Conservation (phyloP, 169 alveolate genomes). For the Cryptosporidium sp. region DNA sequence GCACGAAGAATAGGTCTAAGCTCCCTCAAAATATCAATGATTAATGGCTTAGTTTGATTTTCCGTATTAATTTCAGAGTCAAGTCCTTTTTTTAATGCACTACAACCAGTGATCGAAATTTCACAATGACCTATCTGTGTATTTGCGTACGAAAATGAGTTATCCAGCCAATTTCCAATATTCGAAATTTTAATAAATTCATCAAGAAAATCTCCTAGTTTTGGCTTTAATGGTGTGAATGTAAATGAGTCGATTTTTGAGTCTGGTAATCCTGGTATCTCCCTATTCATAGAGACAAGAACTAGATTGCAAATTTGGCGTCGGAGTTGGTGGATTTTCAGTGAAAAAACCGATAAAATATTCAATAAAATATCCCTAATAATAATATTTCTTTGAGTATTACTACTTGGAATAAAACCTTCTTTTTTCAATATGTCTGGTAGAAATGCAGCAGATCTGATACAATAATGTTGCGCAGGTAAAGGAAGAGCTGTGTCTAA, state of each 20-base stretch:
- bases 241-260: slow-evolving; percentile 28
- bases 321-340: slow-evolving; percentile 67
- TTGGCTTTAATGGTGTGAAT: slow-evolving; percentile 25
- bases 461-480: slow-evolving; percentile 75
- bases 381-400: slow-evolving; percentile 50
- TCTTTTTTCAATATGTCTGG: slow-evolving; percentile 70
- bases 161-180: slow-evolving; percentile 53
- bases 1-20: slow-evolving; percentile 71
- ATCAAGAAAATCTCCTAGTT: slow-evolving; percentile 11
- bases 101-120: slow-evolving; percentile 43
- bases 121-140: slow-evolving; percentile 71
- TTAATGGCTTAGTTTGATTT: slow-evolving; percentile 41
- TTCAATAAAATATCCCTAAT: slow-evolving; percentile 58
- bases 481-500: slow-evolving; percentile 68
- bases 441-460: slow-evolving; percentile 61
- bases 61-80: background rate
- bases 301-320: slow-evolving; percentile 66
- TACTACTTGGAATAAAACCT: slow-evolving; percentile 43
- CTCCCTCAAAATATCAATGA: slow-evolving; percentile 60
- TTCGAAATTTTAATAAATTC: slow-evolving; percentile 34
- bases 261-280: slow-evolving; percentile 22
- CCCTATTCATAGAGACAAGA: slow-evolving; percentile 30
- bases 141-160: slow-evolving; percentile 60
- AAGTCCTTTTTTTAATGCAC: slow-evolving; percentile 18
- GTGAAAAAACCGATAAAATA: slow-evolving; percentile 50